Base-by-base conservation (phyloP, 345 rosid species). In the Pelargonium nanum region DNA sequence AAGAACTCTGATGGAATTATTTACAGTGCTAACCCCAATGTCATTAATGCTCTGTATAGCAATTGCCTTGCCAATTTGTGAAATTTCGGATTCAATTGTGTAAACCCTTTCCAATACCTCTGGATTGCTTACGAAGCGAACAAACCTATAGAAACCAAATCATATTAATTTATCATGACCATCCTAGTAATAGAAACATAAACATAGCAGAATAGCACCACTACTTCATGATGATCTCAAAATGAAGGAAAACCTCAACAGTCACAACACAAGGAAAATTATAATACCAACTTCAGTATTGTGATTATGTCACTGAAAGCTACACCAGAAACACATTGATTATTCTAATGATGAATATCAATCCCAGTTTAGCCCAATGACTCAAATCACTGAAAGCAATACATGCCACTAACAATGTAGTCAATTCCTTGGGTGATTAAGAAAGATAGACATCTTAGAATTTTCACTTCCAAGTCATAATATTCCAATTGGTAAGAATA, bases 81-180 rank as follows among this genome's bases (percentile, higher is more conserved):
- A 69, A 63, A 93, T 87, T 83, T 93, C 99, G 50, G 96, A 87
- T 78, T 93, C 99, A 53, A 84, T 62, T 15, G 81, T 74, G 63
- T 86, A 71, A 44, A 88, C 95, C 57, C 97, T 77, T 65, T 93
- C 97, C 69, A 93, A 61, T 32, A 90, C 70, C 81, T 87, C 97
- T 0, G 97, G 97, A 68, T 87, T 90, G 69, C 92, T 93, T 66
- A 93, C 97, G 74, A 93, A 93, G 24, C 99, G 99, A 62, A 93
- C 99, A 86, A 90, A 93, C 88, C 99, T 93, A 68, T 53, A 68
- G 70, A 57, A 58, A 26, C 51, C 28, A 64, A 59, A 63, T 65
- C 34, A 40, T 40, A 40, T 40, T 40, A 40, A 40, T 9, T 40
- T 40, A 40, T 40, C 0, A 40, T 40, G 48, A 15, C 48, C 9